Conservation (phyloP, 2,329 filamentous ascomycete genomes). For the Penicillium sp. region DNA sequence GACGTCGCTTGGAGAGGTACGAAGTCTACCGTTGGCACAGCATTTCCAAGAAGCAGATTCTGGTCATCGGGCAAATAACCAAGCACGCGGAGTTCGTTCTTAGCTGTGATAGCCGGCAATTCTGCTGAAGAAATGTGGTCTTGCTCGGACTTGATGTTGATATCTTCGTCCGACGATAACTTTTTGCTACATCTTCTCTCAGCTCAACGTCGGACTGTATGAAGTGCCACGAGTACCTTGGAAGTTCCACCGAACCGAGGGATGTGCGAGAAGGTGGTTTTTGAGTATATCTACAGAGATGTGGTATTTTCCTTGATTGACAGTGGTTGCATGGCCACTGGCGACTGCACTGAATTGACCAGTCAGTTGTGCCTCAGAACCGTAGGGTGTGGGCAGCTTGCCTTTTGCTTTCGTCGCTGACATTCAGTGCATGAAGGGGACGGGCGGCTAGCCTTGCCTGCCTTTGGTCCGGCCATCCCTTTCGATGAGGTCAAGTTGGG, state of each 20-base stretch:
- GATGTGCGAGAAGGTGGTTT: conserved; percentile 28
- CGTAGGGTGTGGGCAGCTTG: conserved; percentile 18
- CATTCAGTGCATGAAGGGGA: conserved; percentile 47
- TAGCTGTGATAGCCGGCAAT: conserved; percentile 2
- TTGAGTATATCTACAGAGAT: conserved; percentile 47
- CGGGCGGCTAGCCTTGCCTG: conserved; percentile 14
- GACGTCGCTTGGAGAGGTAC: neutral
- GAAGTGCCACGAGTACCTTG: too few species aligned
- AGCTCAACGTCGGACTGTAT: too few species aligned
- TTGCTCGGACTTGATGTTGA: conserved; percentile 1
- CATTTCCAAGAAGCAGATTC: conserved; percentile 9
- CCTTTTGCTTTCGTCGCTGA: conserved; percentile 53
- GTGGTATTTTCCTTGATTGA: conserved; percentile 48
- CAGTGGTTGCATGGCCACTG: conserved; percentile 55
- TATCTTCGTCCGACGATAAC: conserved; percentile 1
- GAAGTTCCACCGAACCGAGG: conserved; percentile 3
- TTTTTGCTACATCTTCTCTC: neutral
- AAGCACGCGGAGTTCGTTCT: conserved; percentile 10
- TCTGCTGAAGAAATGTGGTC: neutral
- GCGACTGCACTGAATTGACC: conserved; percentile 45
- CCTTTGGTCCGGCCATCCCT: conserved; percentile 10
- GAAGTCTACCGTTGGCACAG: conserved; percentile 3
- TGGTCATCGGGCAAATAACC: conserved; percentile 14
- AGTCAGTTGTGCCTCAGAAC: neutral
- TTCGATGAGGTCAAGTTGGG: too few species aligned